phyloP scores from a whole-genome alignment of 495 filamentous ascomycete genomes.

The Penicillium taxi region DNA sequence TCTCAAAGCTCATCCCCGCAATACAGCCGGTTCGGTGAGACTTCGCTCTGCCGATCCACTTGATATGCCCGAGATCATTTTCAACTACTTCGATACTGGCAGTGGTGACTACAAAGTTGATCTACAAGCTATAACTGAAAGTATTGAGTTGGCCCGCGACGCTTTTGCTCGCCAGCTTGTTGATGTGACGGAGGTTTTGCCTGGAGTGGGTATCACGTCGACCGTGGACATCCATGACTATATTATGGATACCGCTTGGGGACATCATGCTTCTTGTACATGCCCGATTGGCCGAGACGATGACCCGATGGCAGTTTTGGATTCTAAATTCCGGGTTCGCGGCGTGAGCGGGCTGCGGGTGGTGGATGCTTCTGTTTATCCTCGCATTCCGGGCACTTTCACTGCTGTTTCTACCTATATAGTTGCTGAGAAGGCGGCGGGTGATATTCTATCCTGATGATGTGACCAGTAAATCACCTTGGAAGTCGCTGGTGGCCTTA shows the following conservation, averaged over 20 bases:
- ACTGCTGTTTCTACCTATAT: conserved; percentile 52
- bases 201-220: conserved; percentile 32
- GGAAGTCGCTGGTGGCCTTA: too few species aligned
- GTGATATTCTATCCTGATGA: conserved; percentile 23
- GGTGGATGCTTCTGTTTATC: conserved; percentile 55
- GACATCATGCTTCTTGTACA: conserved; percentile 54
- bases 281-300: conserved; percentile 48
- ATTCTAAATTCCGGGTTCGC: conserved; percentile 49
- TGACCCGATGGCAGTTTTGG: conserved; percentile 53
- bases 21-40: conserved; percentile 43
- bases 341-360: conserved; percentile 48
- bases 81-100: conserved; percentile 47
- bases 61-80: conserved; percentile 47
- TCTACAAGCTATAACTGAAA: conserved; percentile 42
- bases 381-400: conserved; percentile 52
- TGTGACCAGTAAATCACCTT: too few species aligned
- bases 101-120: conserved; percentile 29
- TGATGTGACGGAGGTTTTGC: conserved; percentile 36
- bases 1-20: conserved; percentile 47
- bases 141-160: conserved; percentile 35
- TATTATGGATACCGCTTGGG: conserved; percentile 47
- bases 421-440: conserved; percentile 56
- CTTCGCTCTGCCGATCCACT: conserved; percentile 45
- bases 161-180: conserved; percentile 26
- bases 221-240: conserved; percentile 40